Conservation (phyloP, 1,284 basidiomycete species). For the Termitomyces sp. region DNA sequence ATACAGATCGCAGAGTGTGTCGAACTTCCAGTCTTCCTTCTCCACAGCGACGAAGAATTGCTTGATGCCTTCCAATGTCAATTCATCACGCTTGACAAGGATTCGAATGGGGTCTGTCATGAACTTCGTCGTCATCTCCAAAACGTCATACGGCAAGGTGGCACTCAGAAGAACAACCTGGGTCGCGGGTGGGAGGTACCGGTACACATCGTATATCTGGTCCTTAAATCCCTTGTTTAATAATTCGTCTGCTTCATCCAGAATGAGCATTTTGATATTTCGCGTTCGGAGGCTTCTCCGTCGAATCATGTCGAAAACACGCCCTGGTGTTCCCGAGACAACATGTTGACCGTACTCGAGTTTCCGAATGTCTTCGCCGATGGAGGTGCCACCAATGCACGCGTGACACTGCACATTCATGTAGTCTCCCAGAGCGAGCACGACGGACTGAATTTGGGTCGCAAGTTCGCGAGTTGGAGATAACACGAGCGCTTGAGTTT, state of each 20-base stretch:
- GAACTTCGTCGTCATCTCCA: slow-evolving; percentile 99
- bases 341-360: slow-evolving; percentile 98
- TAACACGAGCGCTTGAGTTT: slow-evolving; percentile 95
- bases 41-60: slow-evolving; percentile 99
- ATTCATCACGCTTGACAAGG: slow-evolving; percentile 98
- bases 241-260: slow-evolving; percentile 97
- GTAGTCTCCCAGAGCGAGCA: slow-evolving; percentile 96
- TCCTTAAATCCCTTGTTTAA: slow-evolving; percentile 99
- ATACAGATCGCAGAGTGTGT: slow-evolving; percentile 96
- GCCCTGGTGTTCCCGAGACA: slow-evolving; percentile 95
- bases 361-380: slow-evolving; percentile 98
- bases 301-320: slow-evolving; percentile 99
- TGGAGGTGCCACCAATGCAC: slow-evolving; percentile 96
- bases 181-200: slow-evolving; percentile 96
- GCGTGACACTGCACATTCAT: slow-evolving; percentile 99
- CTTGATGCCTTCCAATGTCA: slow-evolving; percentile 99
- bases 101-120: slow-evolving; percentile 99
- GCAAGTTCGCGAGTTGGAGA: slow-evolving; percentile 95
- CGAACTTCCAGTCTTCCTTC: slow-evolving; percentile 99
- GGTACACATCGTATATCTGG: slow-evolving; percentile 99
- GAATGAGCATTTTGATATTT: slow-evolving; percentile 99
- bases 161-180: slow-evolving; percentile 97
- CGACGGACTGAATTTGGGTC: slow-evolving; percentile 98
- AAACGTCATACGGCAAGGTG: slow-evolving; percentile 93
- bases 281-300: slow-evolving; percentile 90